Evolutionary conservation across 1,284 basidiomycete species (phyloP).

Genomic region (Ganoderma boninense): DNA sequence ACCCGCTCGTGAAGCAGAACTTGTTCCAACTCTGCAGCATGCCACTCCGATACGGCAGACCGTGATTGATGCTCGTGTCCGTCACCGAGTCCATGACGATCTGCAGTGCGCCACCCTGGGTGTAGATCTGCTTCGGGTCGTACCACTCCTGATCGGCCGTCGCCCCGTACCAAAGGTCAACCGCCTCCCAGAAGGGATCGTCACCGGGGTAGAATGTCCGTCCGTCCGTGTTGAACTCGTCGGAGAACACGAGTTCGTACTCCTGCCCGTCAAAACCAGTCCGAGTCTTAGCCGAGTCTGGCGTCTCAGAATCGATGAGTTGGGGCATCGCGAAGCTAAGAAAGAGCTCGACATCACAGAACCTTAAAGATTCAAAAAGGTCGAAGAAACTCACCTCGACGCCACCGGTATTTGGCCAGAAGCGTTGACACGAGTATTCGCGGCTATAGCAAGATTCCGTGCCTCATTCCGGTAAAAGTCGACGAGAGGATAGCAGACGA

Average conservation of each 20-base stretch:
- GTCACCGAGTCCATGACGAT: constrained; percentile 72
- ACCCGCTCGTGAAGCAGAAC: constrained; percentile 85
- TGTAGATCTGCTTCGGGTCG: constrained; percentile 80
- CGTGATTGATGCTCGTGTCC: constrained; percentile 56
- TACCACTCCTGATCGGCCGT: constrained; percentile 81
- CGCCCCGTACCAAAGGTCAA: constrained; percentile 74
- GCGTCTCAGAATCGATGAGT: constrained; percentile 77
- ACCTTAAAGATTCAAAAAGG: not conserved
- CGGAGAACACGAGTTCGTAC: constrained; percentile 79
- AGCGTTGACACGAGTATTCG: constrained; percentile 72
- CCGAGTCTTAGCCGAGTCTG: constrained; percentile 59
- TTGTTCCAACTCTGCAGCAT: constrained; percentile 86
- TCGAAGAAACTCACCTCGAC: constrained; percentile 27
- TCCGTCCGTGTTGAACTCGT: constrained; percentile 85
- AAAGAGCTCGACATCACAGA: not conserved
- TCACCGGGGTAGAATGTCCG: constrained; percentile 75
- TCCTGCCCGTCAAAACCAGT: constrained; percentile 71
- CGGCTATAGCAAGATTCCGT: constrained; percentile 61
- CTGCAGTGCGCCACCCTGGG: constrained; percentile 72
- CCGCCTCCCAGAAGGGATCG: constrained; percentile 80
- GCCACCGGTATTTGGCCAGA: constrained; percentile 60
- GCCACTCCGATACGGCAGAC: constrained; percentile 71
- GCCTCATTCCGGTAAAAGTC: constrained; percentile 56
- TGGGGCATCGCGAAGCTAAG: constrained; percentile 60
- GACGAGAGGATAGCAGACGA: constrained; percentile 83